Evolutionary conservation across 768 basidiomycete species (phyloP), one percentile per base, ranked within the genome.

Genomic region (Tricholomella constricta): DNA sequence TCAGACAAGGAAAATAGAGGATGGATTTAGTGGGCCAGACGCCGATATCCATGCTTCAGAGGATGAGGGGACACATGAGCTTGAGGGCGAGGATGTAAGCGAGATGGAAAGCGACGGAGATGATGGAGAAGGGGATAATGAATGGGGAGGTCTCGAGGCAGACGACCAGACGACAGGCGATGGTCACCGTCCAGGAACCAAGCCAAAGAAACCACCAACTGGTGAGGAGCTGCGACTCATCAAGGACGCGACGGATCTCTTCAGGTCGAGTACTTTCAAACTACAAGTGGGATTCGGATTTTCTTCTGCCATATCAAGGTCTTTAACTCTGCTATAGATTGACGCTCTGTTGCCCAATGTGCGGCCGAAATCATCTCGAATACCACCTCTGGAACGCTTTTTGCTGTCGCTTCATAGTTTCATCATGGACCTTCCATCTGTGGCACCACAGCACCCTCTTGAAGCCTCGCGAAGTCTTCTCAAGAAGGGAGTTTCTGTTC

Each of bases 301-400:
- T 6, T n/a, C 42, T 2, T 44, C 32, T 17, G 14, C 12, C 32
- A 6, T 10, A n/a, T 52, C 41, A 34, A 25, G 19, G 31, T 6
- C 7, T 8, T 22, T n/a, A 52, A 29, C 25, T 32, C 56, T 62
- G 10, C 46, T 26, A 23, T 63, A 94, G 89, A 86, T 91, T 58
- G 89, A 91, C 54, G 89, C 86, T 0, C 73, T 95, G 11, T 74
- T 95, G 17, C 86, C 91, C 8, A 86, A 88, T 63, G 75, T 91
- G 36, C 79, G 84, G 38, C 88, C 88, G 35, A 88, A 86, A 69
- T 64, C 77, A 23, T 78, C 81, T 2, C 75, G 74, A 61, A 74
- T 72, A 19, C 72, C 78, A n/a, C 74, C 80, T 1, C 73, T 94
- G 3, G 87, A 91, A 50, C 77, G 77, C 27, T 86, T 89, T 56